Conservation (phyloP, 179 eudicot species). For the Gypsophila paniculata region DNA sequence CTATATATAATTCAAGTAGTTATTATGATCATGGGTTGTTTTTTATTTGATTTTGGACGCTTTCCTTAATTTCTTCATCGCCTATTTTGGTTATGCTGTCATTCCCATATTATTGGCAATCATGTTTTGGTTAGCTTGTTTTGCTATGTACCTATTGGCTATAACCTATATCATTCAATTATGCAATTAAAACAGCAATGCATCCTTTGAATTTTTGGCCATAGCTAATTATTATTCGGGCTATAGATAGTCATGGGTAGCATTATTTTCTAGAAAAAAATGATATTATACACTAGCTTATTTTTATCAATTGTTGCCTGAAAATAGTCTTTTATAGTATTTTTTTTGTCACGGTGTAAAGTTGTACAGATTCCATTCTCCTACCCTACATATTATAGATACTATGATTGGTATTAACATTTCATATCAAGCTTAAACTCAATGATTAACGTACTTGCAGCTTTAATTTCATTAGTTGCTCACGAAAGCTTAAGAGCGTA, state of each 20-base stretch:
- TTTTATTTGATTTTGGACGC: constrained; percentile 8
- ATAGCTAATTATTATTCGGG: constrained; percentile 21
- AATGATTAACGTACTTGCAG: no score
- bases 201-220: constrained; percentile 9
- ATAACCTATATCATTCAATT: constrained; percentile 16
- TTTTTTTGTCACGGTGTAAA: no score
- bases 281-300: no score
- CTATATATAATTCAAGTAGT: no score
- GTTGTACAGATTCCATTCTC: no score
- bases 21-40: constrained; percentile 1
- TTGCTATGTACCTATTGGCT: constrained; percentile 8
- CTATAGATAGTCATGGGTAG: constrained; percentile 5
- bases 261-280: not conserved
- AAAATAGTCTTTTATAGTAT: no score
- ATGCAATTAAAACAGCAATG: constrained; percentile 15
- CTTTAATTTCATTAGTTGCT: no score
- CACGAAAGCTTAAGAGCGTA: no score
- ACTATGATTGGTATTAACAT: no score
- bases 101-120: constrained; percentile 32
- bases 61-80: not conserved
- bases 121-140: constrained; percentile 17
- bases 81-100: constrained; percentile 14
- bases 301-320: no score
- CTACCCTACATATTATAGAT: no score
- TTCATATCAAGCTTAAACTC: no score